Percentiles rank a stretch among this genome's conserved stretches.
Conservation (phyloP, 2,329 filamentous ascomycete species). For the Calonectria pauciramosa region DNA sequence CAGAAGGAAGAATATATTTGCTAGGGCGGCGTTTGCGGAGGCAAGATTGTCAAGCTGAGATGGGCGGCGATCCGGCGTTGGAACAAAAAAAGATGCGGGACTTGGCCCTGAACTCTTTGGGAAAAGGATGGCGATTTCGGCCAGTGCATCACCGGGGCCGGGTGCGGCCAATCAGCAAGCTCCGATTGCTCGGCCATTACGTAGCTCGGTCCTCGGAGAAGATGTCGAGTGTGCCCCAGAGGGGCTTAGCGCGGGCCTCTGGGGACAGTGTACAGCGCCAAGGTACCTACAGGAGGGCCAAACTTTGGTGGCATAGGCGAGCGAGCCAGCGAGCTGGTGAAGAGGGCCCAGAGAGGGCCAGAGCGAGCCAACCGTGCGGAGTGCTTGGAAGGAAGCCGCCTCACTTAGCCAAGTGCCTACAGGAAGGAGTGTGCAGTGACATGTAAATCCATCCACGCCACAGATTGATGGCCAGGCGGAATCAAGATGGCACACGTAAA, state of each 20-base stretch:
- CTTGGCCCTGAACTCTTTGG: constrained; percentile 32
- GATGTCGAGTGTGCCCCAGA: constrained; percentile 18
- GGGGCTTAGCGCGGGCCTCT: constrained; percentile 6
- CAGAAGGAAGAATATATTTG: constrained; percentile 17
- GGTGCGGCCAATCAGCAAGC: constrained; percentile 37
- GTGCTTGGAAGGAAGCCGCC: neutral
- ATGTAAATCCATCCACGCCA: constrained; percentile 12
- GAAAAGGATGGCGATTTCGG: constrained; percentile 48
- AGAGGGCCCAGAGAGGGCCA: neutral
- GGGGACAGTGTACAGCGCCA: neutral
- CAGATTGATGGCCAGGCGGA: constrained; percentile 1
- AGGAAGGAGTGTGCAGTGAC: neutral
- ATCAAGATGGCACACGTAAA: neutral
- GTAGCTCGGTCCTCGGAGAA: constrained; percentile 48
- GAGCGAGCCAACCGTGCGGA: constrained; percentile 3
- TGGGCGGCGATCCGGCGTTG: constrained; percentile 39
- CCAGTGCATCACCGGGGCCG: constrained; percentile 40
- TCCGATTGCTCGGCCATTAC: constrained; percentile 50
- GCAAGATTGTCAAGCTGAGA: constrained; percentile 35
- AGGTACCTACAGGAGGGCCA: neutral
- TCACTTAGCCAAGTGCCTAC: neutral
- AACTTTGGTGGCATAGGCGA: neutral
- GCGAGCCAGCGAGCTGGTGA: neutral
- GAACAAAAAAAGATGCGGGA: constrained; percentile 49
- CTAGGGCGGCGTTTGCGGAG: constrained; percentile 30